phyloP scores from a whole-genome alignment of 768 basidiomycete species.

The Mycena polygramma region DNA sequence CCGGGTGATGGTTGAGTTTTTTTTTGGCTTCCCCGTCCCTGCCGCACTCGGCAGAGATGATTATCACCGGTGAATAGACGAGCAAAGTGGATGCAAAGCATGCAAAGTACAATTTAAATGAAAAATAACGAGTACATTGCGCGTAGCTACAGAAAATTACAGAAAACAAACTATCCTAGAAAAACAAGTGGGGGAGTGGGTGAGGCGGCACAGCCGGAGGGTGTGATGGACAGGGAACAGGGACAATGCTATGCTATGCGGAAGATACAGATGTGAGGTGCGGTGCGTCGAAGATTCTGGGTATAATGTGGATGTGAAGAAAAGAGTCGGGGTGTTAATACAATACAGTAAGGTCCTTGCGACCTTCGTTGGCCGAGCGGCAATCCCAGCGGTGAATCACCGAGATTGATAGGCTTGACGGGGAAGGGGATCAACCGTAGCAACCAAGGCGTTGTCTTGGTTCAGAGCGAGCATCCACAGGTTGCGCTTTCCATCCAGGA shows the following conservation, averaged over 20 bases:
- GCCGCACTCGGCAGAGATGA: no score
- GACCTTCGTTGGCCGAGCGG: no score
- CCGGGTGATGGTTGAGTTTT: no score
- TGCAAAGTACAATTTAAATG: background rate
- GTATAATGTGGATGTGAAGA: background rate
- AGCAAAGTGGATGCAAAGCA: no score
- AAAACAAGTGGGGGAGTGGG: background rate
- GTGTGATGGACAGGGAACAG: background rate
- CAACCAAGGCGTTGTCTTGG: slow-evolving; percentile 1
- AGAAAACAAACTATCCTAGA: no score
- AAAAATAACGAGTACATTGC: no score
- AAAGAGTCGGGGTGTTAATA: background rate
- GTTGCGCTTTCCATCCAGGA: slow-evolving; percentile 8
- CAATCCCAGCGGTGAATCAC: no score
- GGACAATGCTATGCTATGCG: background rate
- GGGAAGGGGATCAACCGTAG: slow-evolving; percentile 12
- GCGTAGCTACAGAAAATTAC: no score
- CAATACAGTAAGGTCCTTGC: background rate
- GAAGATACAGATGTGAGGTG: background rate
- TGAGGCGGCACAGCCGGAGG: background rate
- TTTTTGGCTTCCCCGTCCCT: background rate
- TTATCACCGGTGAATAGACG: no score
- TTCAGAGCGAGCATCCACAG: slow-evolving; percentile 14
- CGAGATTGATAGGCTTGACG: background rate
- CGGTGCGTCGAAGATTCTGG: background rate